Base-by-base conservation (phyloP, 257 asterid species). In the Apocynum venetum region DNA sequence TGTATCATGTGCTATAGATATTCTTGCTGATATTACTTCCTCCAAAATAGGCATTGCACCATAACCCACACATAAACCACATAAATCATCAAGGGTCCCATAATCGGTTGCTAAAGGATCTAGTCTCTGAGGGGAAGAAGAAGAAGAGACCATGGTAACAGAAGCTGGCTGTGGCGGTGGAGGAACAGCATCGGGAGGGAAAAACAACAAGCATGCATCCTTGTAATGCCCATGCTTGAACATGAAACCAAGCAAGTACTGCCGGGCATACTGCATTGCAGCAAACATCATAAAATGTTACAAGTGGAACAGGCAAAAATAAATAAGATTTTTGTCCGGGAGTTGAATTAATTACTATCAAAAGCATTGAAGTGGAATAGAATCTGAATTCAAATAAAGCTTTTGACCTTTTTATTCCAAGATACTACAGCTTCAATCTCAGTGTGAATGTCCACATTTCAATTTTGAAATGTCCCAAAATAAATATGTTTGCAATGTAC, bases 61-160 rank as follows among this genome's bases (percentile, higher is more conserved):
- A 82, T 91, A 90, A 73, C 92, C 97, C 80, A 93, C 84, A 80
- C 98, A 95, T 43, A 93, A 85, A 70, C 89, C 97, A 81, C 98
- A 95, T 78, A 95, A 87, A 85, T 93, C 93, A 81, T 95, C 97
- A 75, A 95, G 83, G 71, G 93, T 90, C 77, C 99, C 99, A 76
- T 93, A 95, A 80, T 95, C 98, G 51, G 97, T 91, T 52, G 91
- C 97, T 78, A 95, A 81, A 69, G 85, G 88, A 88, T 95, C 99
- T 66, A 91, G 84, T 76, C 94, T 87, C 86, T 91, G 99, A 80
- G 98, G 93, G 81, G 98, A 91, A 83, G 98, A 88, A 78, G 96
- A 84, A 67, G 97, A 89, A 71, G 92, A 78, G 67, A 80, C 92
- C 74, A 65, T 85, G 74, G 94, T 92, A 83, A 85, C 72, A 10